phyloP scores from a whole-genome alignment of 495 filamentous ascomycete genomes.

The Amphirosellinia nigrospora region DNA sequence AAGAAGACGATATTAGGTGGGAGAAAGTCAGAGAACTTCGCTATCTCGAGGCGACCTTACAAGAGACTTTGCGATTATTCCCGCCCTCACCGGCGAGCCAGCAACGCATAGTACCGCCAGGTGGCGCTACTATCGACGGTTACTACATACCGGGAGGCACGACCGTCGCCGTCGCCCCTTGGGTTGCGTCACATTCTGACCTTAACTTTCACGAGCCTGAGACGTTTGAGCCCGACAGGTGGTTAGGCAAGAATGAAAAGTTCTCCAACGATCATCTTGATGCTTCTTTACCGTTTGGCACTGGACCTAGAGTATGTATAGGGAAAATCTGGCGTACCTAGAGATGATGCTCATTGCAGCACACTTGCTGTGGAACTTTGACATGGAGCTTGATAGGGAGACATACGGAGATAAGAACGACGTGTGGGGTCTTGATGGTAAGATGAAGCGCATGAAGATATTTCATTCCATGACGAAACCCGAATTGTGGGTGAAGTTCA shows the following conservation, averaged over 20 bases:
- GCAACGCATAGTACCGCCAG: conserved; percentile 50
- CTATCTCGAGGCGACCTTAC: conserved; percentile 59
- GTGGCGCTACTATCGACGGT: conserved; percentile 53
- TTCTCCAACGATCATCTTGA: conserved; percentile 56
- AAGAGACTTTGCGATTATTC: conserved; percentile 63
- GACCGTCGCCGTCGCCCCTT: conserved; percentile 34
- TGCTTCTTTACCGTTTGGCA: conserved; percentile 58
- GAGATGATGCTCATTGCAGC: conserved; percentile 57
- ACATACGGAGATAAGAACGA: neutral
- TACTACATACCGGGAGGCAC: conserved; percentile 48
- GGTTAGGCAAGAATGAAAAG: conserved; percentile 45
- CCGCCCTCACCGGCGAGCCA: conserved; percentile 52
- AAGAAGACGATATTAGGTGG: conserved; percentile 28
- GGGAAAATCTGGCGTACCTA: conserved; percentile 52
- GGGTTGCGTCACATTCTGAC: conserved; percentile 25
- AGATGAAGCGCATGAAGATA: conserved; percentile 16
- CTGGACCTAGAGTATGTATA: conserved; percentile 62
- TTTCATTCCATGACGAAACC: conserved; percentile 18
- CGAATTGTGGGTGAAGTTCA: conserved; percentile 13
- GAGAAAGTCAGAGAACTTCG: conserved; percentile 39
- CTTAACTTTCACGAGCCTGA: conserved; percentile 44
- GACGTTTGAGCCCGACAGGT: conserved; percentile 59
- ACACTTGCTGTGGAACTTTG: conserved; percentile 55
- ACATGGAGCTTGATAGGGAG: conserved; percentile 44
- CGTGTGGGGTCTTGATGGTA: conserved; percentile 12